A percentile compares a stretch with the other conserved stretches of the same genome.
Evolutionary conservation across 2,329 filamentous ascomycete genomes (phyloP).

Genomic region (Trichothecium roseum): DNA sequence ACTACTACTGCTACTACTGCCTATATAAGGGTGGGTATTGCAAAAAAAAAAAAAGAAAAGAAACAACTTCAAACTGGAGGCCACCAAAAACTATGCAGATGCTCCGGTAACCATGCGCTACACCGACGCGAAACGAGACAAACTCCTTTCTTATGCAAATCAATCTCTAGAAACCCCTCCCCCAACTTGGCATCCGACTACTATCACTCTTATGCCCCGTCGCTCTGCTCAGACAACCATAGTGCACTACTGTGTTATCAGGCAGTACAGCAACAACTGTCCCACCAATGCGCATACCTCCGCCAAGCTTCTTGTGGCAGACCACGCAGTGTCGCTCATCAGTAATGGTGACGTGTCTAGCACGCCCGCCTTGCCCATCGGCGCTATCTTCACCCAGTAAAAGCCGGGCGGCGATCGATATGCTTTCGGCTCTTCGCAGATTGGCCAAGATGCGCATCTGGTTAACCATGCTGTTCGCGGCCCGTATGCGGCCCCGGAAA

Average conservation of each 20-base stretch:
- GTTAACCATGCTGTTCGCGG: conserved; percentile 72
- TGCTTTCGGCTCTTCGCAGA: conserved; percentile 67
- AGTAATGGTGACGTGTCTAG: conserved; percentile 63
- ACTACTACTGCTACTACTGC: not conserved
- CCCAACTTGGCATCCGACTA: conserved; percentile 22
- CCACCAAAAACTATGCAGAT: conserved; percentile 12
- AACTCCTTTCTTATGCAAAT: conserved; percentile 1
- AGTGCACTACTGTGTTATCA: conserved; percentile 72
- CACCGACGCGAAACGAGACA: not conserved
- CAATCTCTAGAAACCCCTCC: conserved; percentile 20
- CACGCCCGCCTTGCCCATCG: conserved; percentile 41
- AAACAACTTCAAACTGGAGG: conserved; percentile 4
- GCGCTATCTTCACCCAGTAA: conserved; percentile 59
- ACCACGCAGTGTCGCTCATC: conserved; percentile 87
- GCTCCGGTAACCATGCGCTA: conserved; percentile 4
- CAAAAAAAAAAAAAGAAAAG: conserved; percentile 11
- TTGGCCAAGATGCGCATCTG: conserved; percentile 69
- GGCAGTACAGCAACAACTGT: conserved; percentile 86
- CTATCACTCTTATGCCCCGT: conserved; percentile 23
- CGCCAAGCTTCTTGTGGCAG: conserved; percentile 86
- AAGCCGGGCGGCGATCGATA: conserved; percentile 64
- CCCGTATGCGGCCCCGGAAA: conserved; percentile 82
- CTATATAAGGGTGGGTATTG: conserved; percentile 14
- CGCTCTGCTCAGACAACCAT: conserved; percentile 59
- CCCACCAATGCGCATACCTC: conserved; percentile 73